Base-by-base conservation (phyloP, 164 flowering plant genomes). In the Dillenia turbinata region DNA sequence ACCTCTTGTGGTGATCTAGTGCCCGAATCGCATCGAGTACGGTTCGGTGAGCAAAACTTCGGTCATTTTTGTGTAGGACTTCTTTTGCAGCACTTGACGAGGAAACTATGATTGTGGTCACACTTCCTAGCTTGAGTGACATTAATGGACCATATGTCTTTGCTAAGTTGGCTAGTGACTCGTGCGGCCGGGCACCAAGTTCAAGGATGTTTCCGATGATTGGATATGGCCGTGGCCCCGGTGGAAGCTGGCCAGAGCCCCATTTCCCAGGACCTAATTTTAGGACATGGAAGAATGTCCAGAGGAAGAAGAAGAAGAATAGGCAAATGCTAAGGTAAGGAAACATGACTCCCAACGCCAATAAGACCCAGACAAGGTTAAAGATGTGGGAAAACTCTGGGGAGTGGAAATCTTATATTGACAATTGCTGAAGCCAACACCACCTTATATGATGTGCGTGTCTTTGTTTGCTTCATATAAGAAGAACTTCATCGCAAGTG, bases 171-270 rank as follows among this genome's bases (percentile, higher is more conserved):
- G 73, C 56, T 3, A 79, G 59, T 43, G 79, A 68, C 24, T 64
- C 63, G 62, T 79, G 71, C 10, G 80, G 83, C 24, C 55, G 62
- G 56, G 47, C 40, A 1, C 78, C 80, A 8, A 79, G 68, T 9
- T 61, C 49, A 40, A 65, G 49, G 48, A 79, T 73, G 70, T 60
- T 76, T 9, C 83, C 80, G 12, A 79, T 13, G 40, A 79, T 46
- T 9, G 83, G 80, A 9, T 65, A 26, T 2, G 73, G 70, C 4
- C 14, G 5, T 6, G 82, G 82, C 0, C 81, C 82, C 11, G 79
- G 79, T n/a, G 78, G 81, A 19, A 64, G 69, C 51, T 51, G 58
- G n/a, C 22, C 19, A 7, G 40, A 33, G 40, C 40, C 40, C 40
- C 7, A 33, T 33, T 33, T 33, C 40, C 6, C 7, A 33, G 40